These are phyloP conservation scores for Trametes gibbosa DNA, from an alignment of 768 basidiomycete species.

Conservation along the genomic window DNA sequence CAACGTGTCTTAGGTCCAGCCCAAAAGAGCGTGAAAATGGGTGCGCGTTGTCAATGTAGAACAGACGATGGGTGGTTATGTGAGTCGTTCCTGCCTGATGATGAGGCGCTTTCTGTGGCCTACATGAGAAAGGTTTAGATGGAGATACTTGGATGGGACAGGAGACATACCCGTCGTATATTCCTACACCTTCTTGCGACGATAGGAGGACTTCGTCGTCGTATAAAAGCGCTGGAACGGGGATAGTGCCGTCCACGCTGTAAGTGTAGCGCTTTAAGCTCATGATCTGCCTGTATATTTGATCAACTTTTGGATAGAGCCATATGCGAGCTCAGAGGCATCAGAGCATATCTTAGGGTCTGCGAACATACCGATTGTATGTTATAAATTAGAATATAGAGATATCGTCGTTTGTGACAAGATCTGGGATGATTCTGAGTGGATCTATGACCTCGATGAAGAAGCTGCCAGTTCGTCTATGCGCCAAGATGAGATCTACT, in stretches of 20 bases:
- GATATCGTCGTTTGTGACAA: too few relatives aligned
- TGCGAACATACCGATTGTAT: too few relatives aligned
- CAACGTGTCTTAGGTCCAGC: conserved; percentile 61
- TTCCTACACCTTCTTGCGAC: conserved; percentile 77
- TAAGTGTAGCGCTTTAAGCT: conserved; percentile 45
- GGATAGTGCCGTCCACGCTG: conserved; percentile 72
- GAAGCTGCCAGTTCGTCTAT: not conserved
- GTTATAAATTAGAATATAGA: too few relatives aligned
- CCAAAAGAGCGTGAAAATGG: conserved; percentile 59
- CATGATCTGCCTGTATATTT: conserved; percentile 1
- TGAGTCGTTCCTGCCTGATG: conserved; percentile 75
- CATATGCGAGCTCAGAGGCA: too few relatives aligned
- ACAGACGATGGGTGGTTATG: conserved; percentile 79
- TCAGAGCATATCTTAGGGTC: too few relatives aligned
- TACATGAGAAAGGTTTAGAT: conserved; percentile 37
- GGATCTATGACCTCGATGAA: too few relatives aligned
- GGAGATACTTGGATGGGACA: not conserved
- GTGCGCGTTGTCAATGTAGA: conserved; percentile 66
- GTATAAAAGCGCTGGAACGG: conserved; percentile 72
- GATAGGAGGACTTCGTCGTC: conserved; percentile 75
- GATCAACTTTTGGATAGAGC: not conserved
- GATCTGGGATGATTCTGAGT: too few relatives aligned
- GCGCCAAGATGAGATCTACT: not conserved
- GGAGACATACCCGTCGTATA: conserved; percentile 82
- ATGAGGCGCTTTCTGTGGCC: conserved; percentile 75